Percentiles rank a stretch among this genome's conserved stretches.
These are phyloP conservation scores for Penicillium waksmanii DNA, from an alignment of 495 filamentous ascomycete genomes.

Conservation along the genomic window DNA sequence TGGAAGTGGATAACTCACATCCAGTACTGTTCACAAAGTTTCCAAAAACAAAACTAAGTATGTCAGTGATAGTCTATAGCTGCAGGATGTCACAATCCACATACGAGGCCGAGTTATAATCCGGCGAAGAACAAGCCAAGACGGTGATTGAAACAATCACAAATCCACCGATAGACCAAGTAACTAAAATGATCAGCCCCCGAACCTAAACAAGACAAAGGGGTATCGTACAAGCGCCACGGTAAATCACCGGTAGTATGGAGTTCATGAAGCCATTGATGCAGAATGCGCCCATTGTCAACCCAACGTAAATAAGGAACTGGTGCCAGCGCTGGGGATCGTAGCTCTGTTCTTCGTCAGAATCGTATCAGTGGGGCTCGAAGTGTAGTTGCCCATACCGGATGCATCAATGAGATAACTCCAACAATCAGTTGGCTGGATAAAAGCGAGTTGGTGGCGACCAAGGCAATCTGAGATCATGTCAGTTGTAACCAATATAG, in stretches of 20 bases:
- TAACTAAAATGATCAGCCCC: conserved; percentile 37
- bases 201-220: neutral
- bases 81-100: conserved; percentile 42
- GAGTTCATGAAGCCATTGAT: conserved; percentile 70
- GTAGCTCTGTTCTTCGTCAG: conserved; percentile 38
- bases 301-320: conserved; percentile 69
- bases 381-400: conserved; percentile 22
- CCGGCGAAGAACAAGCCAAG: conserved; percentile 60
- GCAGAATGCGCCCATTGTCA: conserved; percentile 60
- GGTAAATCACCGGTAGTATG: conserved; percentile 65
- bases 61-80: conserved; percentile 41
- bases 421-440: conserved; percentile 61
- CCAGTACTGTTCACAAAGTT: conserved; percentile 61
- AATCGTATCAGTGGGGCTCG: conserved; percentile 10
- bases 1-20: conserved; percentile 29
- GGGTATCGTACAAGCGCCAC: conserved; percentile 37
- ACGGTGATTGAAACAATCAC: conserved; percentile 67
- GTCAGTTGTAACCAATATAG: neutral
- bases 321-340: conserved; percentile 64
- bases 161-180: conserved; percentile 68
- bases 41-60: conserved; percentile 57
- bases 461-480: conserved; percentile 56
- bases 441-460: conserved; percentile 47
- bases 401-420: conserved; percentile 58
- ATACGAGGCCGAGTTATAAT: conserved; percentile 60